Base-by-base conservation (phyloP, 192 early-diverging fungal genomes). In the Umbelopsis sp. region DNA sequence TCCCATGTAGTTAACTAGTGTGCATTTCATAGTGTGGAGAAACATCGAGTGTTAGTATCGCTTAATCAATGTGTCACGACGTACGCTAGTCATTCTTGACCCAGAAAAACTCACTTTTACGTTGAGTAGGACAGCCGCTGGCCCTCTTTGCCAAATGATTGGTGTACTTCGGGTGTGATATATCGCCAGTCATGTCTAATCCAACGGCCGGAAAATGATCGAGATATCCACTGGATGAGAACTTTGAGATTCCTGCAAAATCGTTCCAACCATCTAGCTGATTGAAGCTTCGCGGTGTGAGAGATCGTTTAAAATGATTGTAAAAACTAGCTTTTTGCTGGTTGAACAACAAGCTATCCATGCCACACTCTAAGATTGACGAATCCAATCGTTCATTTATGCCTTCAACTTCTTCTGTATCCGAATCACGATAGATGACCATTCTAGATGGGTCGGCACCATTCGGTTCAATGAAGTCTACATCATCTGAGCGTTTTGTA, bases 401-500 rank as follows among this genome's bases (percentile, higher is more conserved):
- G 3, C 24, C 26, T 17, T 44, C 29, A 8, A 53, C 32, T 7
- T 62, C 56, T 26, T 32, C 17, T 2, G 68, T 66, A 50, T 74
- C 70, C 0, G 74, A 76, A 7, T 72, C 70, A 9, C 66, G 65
- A 41, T 71, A 76, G 8, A 76, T 71, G 3, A 76, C 53, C 70
- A 76, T 76, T 14, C 3, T 8, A 6, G 53, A 25, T 31, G 38
- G 9, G 24, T 65, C 45, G n/a, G n/a, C 3, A 10, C 10, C 66
- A 45, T 67, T 8, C 4, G 66, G 1, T n/a, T 25, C 10, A 14
- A 31, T 25, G n/a, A 44, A 29, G 12, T 72, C 36, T 71, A 83
- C 71, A 65, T 92, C 91, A 0, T 69, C 81, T 2, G 77, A 71
- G 7, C 82, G 77, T 67, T 83, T 84, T 16, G 85, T 85, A 9